Conservation (phyloP, 306 rosid species). For the Cicer chorassanicum region DNA sequence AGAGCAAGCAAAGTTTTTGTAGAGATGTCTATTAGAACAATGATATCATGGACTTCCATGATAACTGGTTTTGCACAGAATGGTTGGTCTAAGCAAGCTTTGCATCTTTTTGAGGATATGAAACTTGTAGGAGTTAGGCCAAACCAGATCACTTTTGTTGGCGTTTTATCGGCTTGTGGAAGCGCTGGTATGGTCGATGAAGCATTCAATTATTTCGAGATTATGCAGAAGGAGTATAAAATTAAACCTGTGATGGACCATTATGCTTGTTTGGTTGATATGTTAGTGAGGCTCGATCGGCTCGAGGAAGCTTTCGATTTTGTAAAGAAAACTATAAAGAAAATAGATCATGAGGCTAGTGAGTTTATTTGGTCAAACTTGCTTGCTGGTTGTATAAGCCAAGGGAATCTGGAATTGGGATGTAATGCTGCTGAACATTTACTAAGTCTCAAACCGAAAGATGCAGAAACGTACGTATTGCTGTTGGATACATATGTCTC, state of each 20-base stretch:
- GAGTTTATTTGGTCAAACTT: constrained; percentile 79
- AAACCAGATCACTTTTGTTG: constrained; percentile 82
- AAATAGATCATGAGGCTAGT: constrained; percentile 69
- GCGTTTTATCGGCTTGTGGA: constrained; percentile 85
- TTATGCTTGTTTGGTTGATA: constrained; percentile 73
- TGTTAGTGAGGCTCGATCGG: constrained; percentile 72
- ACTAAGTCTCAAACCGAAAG: constrained; percentile 77
- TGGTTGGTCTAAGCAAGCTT: constrained; percentile 75
- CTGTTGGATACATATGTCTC: constrained; percentile 67
- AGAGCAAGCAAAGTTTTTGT: constrained; percentile 81
- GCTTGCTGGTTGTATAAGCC: constrained; percentile 74
- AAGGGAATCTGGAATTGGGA: constrained; percentile 70
- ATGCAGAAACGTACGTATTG: constrained; percentile 59
- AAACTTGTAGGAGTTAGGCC: constrained; percentile 73
- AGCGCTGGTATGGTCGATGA: constrained; percentile 77
- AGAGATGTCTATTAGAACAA: constrained; percentile 84
- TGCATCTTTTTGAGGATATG: constrained; percentile 87
- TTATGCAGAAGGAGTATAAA: constrained; percentile 77
- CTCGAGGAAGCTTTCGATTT: constrained; percentile 74
- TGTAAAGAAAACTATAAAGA: constrained; percentile 63
- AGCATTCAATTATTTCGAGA: constrained; percentile 72
- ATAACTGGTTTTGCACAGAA: constrained; percentile 80
- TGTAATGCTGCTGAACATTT: constrained; percentile 74
- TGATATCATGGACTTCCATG: constrained; percentile 93
- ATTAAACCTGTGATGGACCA: constrained; percentile 91